Percentiles rank a stretch among this genome's conserved stretches.
These are phyloP conservation scores for Lipomyces mesembrius DNA, from an alignment of 805 yeast species.

Conservation along the genomic window DNA sequence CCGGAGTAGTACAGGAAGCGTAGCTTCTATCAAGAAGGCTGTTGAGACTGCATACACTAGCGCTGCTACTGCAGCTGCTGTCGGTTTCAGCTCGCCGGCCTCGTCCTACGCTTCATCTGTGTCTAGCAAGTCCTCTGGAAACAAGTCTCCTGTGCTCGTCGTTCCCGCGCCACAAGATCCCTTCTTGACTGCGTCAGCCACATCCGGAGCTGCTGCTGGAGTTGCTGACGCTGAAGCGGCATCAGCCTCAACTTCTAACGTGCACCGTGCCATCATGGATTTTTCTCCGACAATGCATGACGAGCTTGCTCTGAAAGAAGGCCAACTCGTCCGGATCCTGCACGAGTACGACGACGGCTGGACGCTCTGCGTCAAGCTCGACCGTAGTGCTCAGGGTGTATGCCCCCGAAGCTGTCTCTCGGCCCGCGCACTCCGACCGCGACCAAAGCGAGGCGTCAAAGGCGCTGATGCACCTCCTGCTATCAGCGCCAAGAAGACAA, in stretches of 20 bases:
- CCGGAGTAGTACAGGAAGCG: slow-evolving; percentile 9
- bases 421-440: slow-evolving; percentile 32
- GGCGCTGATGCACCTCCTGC: neutral
- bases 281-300: slow-evolving; percentile 40
- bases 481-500: neutral
- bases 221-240: slow-evolving; percentile 13
- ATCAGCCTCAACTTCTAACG: slow-evolving; percentile 31
- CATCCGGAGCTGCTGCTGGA: slow-evolving; percentile 11
- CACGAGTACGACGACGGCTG: slow-evolving; percentile 42
- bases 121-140: slow-evolving; percentile 15
- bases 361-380: slow-evolving; percentile 38
- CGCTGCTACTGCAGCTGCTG: slow-evolving; percentile 10
- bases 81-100: neutral
- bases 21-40: slow-evolving; percentile 10
- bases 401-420: slow-evolving; percentile 37
- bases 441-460: slow-evolving; percentile 35
- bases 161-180: slow-evolving; percentile 22
- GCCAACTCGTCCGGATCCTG: slow-evolving; percentile 38
- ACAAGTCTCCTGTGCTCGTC: slow-evolving; percentile 16
- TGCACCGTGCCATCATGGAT: slow-evolving; percentile 39
- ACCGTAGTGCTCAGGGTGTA: slow-evolving; percentile 36
- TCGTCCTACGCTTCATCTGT: slow-evolving; percentile 20
- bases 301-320: slow-evolving; percentile 38
- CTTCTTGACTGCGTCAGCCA: slow-evolving; percentile 1
- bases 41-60: neutral